Evolutionary conservation across 345 rosid genomes (phyloP), one percentile per base, ranked within the genome.

Genomic region (Euphorbia pulcherrima): DNA sequence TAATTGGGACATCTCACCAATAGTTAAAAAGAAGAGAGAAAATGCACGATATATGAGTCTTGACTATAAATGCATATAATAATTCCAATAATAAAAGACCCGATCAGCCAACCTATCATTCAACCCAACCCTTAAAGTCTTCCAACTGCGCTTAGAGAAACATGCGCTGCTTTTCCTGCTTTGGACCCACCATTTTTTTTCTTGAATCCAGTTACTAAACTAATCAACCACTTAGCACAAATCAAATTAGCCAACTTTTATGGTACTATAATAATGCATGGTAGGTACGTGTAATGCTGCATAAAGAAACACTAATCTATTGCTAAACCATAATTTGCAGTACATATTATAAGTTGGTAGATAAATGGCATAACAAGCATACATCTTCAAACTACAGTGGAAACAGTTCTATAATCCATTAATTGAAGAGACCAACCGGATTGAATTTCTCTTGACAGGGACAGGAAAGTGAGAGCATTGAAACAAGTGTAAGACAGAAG

Each of bases 1-100:
- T 60, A 81, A 84, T 72, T 80, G 53, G 26, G 86, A 83, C 86
- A 37, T 77, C 65, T 79, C 86, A 77, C 75, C 17, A n/a, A n/a
- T n/a, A n/a, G n/a, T n/a, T n/a, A n/a, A 47, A 55, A 69, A 62
- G 23, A 51, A 5, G 35, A 17, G 24, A 30, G 27, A 40, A 23
- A 44, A 50, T 18, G 10, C 46, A 46, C 41, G 16, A 9, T 47
- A 50, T 68, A 58, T n/a, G n/a, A n/a, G n/a, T n/a, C n/a, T n/a
- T 67, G 71, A 69, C 62, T n/a, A 70, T 65, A 20, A 33, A 10
- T 61, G n/a, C 39, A 8, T 52, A 53, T 37, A 20, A 52, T 37
- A 14, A 62, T 64, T 23, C 60, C 39, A 46, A 33, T 40, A 58
- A 18, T 76, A 26, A 69, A 70, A 29, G 40, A 13, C 53, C 40